Conservation (phyloP, 108 stramenopile species). For the Cyclostephanos invisitatus region DNA sequence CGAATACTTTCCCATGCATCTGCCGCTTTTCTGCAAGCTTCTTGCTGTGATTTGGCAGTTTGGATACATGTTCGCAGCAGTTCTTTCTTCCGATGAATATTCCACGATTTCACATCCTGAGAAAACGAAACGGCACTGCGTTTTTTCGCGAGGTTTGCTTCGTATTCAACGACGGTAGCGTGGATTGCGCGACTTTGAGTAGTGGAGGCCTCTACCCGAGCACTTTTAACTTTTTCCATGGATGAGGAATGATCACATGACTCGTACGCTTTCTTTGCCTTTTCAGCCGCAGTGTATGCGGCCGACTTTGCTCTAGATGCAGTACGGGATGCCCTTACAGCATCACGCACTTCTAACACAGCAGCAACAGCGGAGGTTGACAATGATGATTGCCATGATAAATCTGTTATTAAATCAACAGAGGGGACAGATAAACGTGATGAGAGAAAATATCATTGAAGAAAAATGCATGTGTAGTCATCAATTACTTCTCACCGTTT, state of each 20-base stretch:
- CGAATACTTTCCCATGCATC: constrained; percentile 83
- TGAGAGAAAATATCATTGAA: neutral
- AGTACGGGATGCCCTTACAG: constrained; percentile 72
- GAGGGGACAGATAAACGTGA: constrained; percentile 1
- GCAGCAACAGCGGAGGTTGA: constrained; percentile 76
- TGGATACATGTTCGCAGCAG: constrained; percentile 60
- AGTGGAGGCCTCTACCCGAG: constrained; percentile 69
- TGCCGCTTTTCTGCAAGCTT: constrained; percentile 65
- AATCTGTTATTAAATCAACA: constrained; percentile 45
- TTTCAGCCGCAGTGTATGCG: constrained; percentile 60
- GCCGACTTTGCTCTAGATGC: constrained; percentile 53
- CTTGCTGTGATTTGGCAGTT: constrained; percentile 71
- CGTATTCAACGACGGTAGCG: constrained; percentile 85
- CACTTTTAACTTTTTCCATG: constrained; percentile 64
- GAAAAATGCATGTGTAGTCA: neutral
- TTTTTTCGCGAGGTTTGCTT: constrained; percentile 76
- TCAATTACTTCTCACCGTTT: constrained; percentile 60
- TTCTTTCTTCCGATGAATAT: constrained; percentile 80
- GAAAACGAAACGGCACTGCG: constrained; percentile 77
- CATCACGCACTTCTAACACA: constrained; percentile 73
- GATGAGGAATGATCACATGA: constrained; percentile 43
- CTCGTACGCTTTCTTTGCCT: constrained; percentile 54
- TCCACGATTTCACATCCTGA: constrained; percentile 88
- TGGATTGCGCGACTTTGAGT: constrained; percentile 86
- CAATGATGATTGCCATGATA: constrained; percentile 83